Evolutionary conservation across 1,284 basidiomycete species (phyloP).

Genomic region (Anthracocystis panici-leucophaei): DNA sequence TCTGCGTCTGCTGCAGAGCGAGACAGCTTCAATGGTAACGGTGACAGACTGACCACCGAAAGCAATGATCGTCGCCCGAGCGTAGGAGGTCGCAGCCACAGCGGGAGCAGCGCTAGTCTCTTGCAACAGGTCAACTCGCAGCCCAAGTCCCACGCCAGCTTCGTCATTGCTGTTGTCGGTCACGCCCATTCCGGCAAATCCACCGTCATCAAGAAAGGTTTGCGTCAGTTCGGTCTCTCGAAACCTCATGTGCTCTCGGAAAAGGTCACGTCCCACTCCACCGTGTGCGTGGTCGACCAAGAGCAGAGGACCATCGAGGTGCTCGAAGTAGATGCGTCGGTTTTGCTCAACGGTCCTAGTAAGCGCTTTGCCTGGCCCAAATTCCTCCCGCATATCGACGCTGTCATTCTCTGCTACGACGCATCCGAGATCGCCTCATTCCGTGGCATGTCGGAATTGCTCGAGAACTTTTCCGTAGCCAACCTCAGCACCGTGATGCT

Average conservation of each 20-base stretch:
- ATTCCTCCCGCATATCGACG: constrained; percentile 61
- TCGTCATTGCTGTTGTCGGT: constrained; percentile 65
- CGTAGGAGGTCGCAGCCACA: constrained; percentile 52
- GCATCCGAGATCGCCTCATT: constrained; percentile 60
- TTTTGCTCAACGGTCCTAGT: constrained; percentile 57
- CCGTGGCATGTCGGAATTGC: constrained; percentile 64
- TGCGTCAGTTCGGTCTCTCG: constrained; percentile 63
- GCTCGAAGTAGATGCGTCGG: constrained; percentile 63
- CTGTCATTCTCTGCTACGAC: constrained; percentile 66
- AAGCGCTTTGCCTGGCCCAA: constrained; percentile 66
- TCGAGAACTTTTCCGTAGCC: constrained; percentile 60
- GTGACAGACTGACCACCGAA: constrained; percentile 23
- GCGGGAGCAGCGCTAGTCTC: constrained; percentile 61
- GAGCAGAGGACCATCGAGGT: constrained; percentile 65
- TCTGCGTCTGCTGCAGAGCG: constrained; percentile 12
- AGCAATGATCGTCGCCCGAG: constrained; percentile 36
- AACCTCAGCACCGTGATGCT: constrained; percentile 65
- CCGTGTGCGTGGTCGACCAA: constrained; percentile 63
- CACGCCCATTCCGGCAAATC: constrained; percentile 61
- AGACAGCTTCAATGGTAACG: constrained; percentile 7
- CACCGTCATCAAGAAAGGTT: constrained; percentile 64
- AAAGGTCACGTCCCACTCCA: constrained; percentile 63
- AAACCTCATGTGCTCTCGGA: constrained; percentile 61
- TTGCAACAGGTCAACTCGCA: constrained; percentile 61
- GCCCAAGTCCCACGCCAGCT: constrained; percentile 60